phyloP scores from a whole-genome alignment of 2,329 filamentous ascomycete species.

The Aureobasidium sp. region DNA sequence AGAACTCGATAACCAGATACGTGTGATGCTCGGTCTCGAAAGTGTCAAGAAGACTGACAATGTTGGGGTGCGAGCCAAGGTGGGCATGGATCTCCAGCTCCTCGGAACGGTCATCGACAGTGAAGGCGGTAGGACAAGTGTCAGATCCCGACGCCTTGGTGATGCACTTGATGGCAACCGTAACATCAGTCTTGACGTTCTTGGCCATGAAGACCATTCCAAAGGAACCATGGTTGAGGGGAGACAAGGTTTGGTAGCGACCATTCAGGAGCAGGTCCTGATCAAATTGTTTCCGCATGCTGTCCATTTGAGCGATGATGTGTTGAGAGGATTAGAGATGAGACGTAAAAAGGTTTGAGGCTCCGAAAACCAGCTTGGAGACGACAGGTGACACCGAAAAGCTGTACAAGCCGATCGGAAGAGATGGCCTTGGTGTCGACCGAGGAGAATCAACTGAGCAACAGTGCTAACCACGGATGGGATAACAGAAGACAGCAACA shows the following conservation, averaged over 20 bases:
- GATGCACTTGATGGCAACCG: constrained; percentile 92
- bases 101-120: constrained; percentile 74
- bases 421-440: not conserved
- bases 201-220: constrained; percentile 95
- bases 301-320: constrained; percentile 55
- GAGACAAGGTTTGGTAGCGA: constrained; percentile 83
- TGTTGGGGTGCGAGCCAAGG: constrained; percentile 74
- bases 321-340: not conserved
- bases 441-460: not conserved
- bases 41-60: constrained; percentile 83
- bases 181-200: constrained; percentile 66
- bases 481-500: not conserved
- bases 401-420: constrained; percentile 8
- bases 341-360: constrained; percentile 2
- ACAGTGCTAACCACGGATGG: constrained; percentile 5
- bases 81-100: constrained; percentile 72
- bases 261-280: constrained; percentile 74
- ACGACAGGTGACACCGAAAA: not conserved
- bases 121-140: constrained; percentile 54
- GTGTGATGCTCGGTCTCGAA: constrained; percentile 88
- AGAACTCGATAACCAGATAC: constrained; percentile 93
- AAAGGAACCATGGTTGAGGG: constrained; percentile 97
- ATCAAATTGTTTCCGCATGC: constrained; percentile 74
- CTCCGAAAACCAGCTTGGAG: constrained; percentile 11
- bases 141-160: constrained; percentile 56